Base-by-base conservation (phyloP, 1,139 yeast genomes). In the Protomyces lactucae-debilis region DNA sequence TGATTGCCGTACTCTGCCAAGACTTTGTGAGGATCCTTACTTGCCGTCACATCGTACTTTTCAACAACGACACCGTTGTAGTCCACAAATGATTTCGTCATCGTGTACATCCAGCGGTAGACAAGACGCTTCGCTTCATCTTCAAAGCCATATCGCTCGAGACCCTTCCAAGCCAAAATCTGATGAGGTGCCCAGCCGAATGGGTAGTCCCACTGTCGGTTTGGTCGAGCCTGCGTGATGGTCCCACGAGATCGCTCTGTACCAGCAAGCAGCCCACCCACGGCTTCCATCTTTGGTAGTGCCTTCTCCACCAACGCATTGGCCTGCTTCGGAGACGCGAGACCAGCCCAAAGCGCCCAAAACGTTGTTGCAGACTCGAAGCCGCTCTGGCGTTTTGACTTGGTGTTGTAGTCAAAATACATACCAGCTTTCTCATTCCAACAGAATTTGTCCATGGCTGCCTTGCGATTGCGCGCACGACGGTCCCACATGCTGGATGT, bases 131-230 rank as follows among this genome's bases (percentile, higher is more conserved):
- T 80, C 2, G 95, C 86, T 28, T 82, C 83, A 2, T 82, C 85
- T 3, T 76, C 77, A 72, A 80, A 89, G 0, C 95, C 95, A 73
- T 93, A 93, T 65, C 86, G 83, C 40, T 75, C 73, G 51, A 93
- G 79, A 0, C 98, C 99, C 54, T 83, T 83, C 99, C 99, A 93
- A 0, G 96, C 95, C 64, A 93, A 77, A 23, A 93, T 89, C 75
- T 93, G 99, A 74, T 95, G 99, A 1, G 99, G 99, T 0, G 99
- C 97, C 99, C 99, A 93, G 3, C 98, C 99, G 73, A 80, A 90
- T 5, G 99, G 99, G 74, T 86, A 93, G 75, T 93, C 99, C 99
- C 99, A 93, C 77, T 93, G 99, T 75, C 98, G 82, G 40, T 88
- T 85, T 28, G 96, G 97, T 70, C 92, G 79, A 61, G 82, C 79